Percentiles rank a stretch among this genome's conserved stretches.
phyloP scores from a whole-genome alignment of 1,139 yeast species.

The Yamadazyma dendronema region DNA sequence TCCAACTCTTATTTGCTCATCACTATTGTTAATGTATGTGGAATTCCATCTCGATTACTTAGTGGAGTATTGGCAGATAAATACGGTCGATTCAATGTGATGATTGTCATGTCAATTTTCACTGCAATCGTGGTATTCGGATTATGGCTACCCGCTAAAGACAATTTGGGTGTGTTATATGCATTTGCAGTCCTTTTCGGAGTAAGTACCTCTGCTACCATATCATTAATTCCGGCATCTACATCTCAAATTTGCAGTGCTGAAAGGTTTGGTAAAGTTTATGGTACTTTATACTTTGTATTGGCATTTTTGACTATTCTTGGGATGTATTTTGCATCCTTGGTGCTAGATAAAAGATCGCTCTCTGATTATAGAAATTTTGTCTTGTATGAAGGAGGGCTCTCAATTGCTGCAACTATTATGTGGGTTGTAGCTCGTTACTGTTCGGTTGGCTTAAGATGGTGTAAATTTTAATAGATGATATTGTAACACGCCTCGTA shows the following conservation, averaged over 20 bases:
- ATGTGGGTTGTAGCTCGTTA: conserved; percentile 24
- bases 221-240: conserved; percentile 38
- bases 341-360: conserved; percentile 24
- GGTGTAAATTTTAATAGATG: conserved; percentile 22
- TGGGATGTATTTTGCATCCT: conserved; percentile 30
- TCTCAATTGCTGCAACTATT: conserved; percentile 19
- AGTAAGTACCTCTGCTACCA: conserved; percentile 27
- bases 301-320: conserved; percentile 58
- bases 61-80: conserved; percentile 50
- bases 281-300: conserved; percentile 66
- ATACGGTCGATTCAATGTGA: conserved; percentile 52
- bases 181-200: conserved; percentile 30
- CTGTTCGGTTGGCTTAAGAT: conserved; percentile 23
- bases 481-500: too few relatives aligned
- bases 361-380: conserved; percentile 20
- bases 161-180: conserved; percentile 18
- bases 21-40: conserved; percentile 45
- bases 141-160: conserved; percentile 38
- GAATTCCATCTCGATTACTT: conserved; percentile 45
- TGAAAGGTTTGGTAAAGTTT: conserved; percentile 64
- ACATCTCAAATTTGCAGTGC: conserved; percentile 64
- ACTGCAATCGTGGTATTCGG: conserved; percentile 41
- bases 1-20: conserved; percentile 44
- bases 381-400: conserved; percentile 27
- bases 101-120: conserved; percentile 38